These are phyloP conservation scores for Mortierella polycephala DNA, from an alignment of 371 early-diverging fungal species.

Conservation along the genomic window DNA sequence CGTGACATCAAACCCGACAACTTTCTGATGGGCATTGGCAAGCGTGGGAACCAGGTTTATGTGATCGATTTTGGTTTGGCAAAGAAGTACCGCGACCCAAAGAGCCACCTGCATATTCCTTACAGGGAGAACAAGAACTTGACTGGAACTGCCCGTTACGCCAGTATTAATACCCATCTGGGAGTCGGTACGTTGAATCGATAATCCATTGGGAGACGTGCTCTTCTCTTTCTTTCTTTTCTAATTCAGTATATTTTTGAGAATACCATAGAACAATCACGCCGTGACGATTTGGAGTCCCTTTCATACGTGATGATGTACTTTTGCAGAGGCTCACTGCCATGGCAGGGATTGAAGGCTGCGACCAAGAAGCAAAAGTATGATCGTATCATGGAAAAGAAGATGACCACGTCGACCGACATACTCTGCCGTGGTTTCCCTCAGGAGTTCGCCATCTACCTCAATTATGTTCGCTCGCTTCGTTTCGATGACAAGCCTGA, in stretches of 20 bases:
- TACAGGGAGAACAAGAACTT: conserved; percentile 98
- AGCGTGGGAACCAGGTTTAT: conserved; percentile 95
- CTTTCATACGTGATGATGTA: conserved; percentile 99
- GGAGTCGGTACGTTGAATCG: conserved; percentile 83
- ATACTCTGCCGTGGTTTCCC: conserved; percentile 97
- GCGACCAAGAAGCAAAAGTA: conserved; percentile 99
- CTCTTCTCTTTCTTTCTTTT: not conserved
- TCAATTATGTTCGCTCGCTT: conserved; percentile 96
- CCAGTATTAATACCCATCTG: conserved; percentile 98
- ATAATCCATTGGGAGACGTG: not conserved
- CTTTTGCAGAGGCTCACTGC: conserved; percentile 97
- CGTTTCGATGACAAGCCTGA: conserved; percentile 99
- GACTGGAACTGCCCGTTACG: conserved; percentile 99
- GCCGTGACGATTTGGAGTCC: conserved; percentile 99
- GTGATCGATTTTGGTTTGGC: conserved; percentile 99
- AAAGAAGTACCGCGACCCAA: conserved; percentile 98
- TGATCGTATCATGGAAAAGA: conserved; percentile 99
- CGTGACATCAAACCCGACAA: conserved; percentile 98
- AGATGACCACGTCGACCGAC: conserved; percentile 97
- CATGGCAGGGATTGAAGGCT: conserved; percentile 99
- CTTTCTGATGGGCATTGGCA: conserved; percentile 98
- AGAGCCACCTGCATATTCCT: conserved; percentile 97
- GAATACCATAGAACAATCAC: conserved; percentile 86
- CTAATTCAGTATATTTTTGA: not conserved
- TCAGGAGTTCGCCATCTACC: conserved; percentile 95